phyloP scores from a whole-genome alignment of 148 eudicot species.

The Euryodendron excelsum region DNA sequence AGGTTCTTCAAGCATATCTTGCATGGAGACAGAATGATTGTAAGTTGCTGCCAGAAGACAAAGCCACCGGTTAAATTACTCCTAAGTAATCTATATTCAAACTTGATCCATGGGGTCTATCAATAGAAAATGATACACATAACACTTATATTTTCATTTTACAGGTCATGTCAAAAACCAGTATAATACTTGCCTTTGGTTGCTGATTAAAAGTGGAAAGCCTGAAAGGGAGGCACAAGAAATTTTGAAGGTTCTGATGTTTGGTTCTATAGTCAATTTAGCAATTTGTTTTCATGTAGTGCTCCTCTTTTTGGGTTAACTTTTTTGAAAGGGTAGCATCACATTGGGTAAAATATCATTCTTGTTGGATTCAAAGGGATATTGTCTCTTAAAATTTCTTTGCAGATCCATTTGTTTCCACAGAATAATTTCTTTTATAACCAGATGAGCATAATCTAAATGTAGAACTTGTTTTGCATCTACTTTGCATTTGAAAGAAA shows the following conservation, averaged over 20 bases:
- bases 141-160: constrained; percentile 4
- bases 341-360: background rate
- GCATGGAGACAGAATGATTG: constrained; percentile 84
- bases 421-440: background rate
- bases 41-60: constrained; percentile 32
- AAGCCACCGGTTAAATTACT: background rate
- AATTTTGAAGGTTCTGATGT: constrained; percentile 51
- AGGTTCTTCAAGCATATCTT: constrained; percentile 78
- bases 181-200: constrained; percentile 71
- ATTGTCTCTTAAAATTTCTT: too few species aligned
- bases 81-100: too few species aligned
- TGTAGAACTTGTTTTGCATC: background rate
- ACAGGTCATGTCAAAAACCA: constrained; percentile 72
- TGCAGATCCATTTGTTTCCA: background rate
- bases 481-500: background rate
- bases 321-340: background rate
- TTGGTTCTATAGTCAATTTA: background rate
- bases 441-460: background rate
- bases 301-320: background rate
- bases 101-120: background rate
- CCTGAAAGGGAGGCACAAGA: constrained; percentile 60
- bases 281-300: background rate
- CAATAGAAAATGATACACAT: background rate
- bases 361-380: background rate
- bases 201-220: constrained; percentile 59